Evolutionary conservation across 164 flowering plant genomes (phyloP), one percentile per base, ranked within the genome.

Genomic region (Vitis rupestris): DNA sequence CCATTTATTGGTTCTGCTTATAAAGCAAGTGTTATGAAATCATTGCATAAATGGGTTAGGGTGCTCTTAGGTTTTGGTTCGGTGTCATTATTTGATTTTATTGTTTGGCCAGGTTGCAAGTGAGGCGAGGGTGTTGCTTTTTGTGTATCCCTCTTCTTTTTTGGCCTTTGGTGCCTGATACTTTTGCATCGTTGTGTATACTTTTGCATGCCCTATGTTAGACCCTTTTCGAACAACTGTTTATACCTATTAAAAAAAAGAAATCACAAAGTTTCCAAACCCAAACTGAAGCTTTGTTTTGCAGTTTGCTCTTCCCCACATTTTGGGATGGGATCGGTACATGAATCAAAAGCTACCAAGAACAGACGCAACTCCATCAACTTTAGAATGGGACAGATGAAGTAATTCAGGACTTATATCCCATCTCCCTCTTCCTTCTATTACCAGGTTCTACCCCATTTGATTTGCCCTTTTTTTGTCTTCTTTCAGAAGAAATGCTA

Each of bases 251-350:
- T 17, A 51, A 27, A 15, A 13, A 14, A 13, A 13, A n/a, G 14
- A n/a, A 10, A 53, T 14, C 11, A 3, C 2, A 27, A 0, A 3
- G 13, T 58, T 17, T 58, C 23, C 8, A 2, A 16, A 6, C 23
- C 61, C 23, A n/a, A 58, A 17, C 27, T 23, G 27, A 17, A 16
- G 47, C 5, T 19, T 55, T 72, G 12, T 64, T 51, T 9, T 82
- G 79, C 88, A 87, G 94, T 89, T 72, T 78, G 82, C 81, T 14
- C 69, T 90, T 77, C 94, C 94, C 1, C 85, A 85, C 66, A 67
- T 90, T 59, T 66, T 90, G 80, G 90, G 92, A n/a, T 88, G 92
- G 92, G 81, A 84, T 66, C 80, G 67, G 30, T 56, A 70, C 54
- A 66, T 74, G 48, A 58, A 58, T 63, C 79, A 56, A 61, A 52